Base-by-base conservation (phyloP, 73 alveolate species). In the Tetrahymena elliotti region DNA sequence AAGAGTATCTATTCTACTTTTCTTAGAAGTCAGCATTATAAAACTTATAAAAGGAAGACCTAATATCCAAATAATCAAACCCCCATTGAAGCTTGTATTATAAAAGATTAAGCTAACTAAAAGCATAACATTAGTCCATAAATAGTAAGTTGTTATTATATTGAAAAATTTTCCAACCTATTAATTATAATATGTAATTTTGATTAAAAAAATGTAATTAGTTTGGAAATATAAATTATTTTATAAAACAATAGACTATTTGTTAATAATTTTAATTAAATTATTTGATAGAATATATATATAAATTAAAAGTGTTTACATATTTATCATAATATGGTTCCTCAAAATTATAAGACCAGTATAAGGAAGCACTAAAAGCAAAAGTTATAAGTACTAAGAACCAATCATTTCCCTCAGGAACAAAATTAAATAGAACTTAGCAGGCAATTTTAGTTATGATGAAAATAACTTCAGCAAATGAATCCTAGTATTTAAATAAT, bases 21-120 rank as follows among this genome's bases (percentile, higher is more conserved):
- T 98, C 96, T 97, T 96, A 53, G 96, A 97, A 18, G 98, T 95
- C 18, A 97, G 47, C 93, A 98, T 96, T 6, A 98, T 96, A 39
- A 95, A 97, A n/a, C 97, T 93, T 31, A 98, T 95, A 95, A 98
- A 96, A 10, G 99, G 98, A 9, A 97, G 95, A 16, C 99, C 99
- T 34, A 98, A 94, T 68, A 98, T 96, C 96, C 97, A 96, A 47
- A 98, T 94, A 88, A 97, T 96, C 52, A 98, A 95, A 8, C 99
- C 99, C 22, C 99, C 99, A 84, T 96, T 96, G 94, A 98, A 98
- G 5, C 94, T 96, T 13, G 99, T 94, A 84, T 83, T 95, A 54
- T 98, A 98, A 20, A 97, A 93, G 9, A 98, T 82, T 96, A 96
- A 95, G 47, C 98, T 96, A 39, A 98, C 93, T 24, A 98, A 93